These are phyloP conservation scores for Huntiella decipiens DNA, from an alignment of 2,329 filamentous ascomycete species.

Conservation along the genomic window DNA sequence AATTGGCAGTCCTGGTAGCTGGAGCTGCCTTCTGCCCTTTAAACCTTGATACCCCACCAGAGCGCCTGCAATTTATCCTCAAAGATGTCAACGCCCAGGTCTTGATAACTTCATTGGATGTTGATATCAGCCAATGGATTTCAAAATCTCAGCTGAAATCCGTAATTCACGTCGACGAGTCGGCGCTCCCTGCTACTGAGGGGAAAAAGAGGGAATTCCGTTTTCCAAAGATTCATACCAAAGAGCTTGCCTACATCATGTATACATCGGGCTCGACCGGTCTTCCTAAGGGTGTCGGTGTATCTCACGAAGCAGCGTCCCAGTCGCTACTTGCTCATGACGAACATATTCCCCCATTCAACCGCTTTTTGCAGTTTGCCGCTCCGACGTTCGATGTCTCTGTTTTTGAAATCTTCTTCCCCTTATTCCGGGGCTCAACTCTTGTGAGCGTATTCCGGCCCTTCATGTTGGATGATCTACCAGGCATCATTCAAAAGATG, in stretches of 20 bases:
- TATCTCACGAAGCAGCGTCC: constrained; percentile 63
- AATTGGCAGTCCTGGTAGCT: constrained; percentile 59
- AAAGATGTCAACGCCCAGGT: constrained; percentile 60
- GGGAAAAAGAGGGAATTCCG: background rate
- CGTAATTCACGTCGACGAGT: background rate
- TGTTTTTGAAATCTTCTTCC: constrained; percentile 89
- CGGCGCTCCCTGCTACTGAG: background rate
- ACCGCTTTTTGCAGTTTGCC: constrained; percentile 75
- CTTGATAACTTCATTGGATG: constrained; percentile 33
- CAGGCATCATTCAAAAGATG: constrained; percentile 42
- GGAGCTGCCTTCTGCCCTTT: constrained; percentile 77
- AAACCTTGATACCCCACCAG: constrained; percentile 55
- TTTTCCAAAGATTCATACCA: constrained; percentile 9
- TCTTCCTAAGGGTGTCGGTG: constrained; percentile 66
- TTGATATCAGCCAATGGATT: constrained; percentile 12
- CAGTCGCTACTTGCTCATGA: constrained; percentile 73
- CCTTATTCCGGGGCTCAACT: constrained; percentile 53
- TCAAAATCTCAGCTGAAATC: background rate
- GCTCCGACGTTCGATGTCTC: constrained; percentile 88
- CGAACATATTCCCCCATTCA: constrained; percentile 54
- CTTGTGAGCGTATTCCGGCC: constrained; percentile 52
- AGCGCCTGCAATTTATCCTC: constrained; percentile 63
- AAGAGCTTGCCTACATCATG: constrained; percentile 64
- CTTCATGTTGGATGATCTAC: constrained; percentile 57
- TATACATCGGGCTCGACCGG: constrained; percentile 88